A percentile compares a stretch with the other conserved stretches of the same genome.
These are phyloP conservation scores for Lichenothelia convexa DNA, from an alignment of 495 filamentous ascomycete genomes.

Conservation along the genomic window DNA sequence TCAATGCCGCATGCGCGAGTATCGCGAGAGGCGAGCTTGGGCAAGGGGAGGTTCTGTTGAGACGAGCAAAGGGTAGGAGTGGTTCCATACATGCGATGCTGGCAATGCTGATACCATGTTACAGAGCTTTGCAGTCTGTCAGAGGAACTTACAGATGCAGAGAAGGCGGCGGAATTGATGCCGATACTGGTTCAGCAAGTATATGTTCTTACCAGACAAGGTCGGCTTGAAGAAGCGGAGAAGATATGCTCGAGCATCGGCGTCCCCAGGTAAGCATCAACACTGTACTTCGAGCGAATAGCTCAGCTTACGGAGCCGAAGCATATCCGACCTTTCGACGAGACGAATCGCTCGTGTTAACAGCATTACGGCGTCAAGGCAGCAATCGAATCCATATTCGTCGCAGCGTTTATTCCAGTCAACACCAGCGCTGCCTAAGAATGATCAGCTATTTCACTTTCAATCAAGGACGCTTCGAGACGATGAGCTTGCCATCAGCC, in stretches of 20 bases:
- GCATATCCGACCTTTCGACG: slow-evolving; percentile 62
- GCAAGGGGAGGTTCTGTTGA: slow-evolving; percentile 61
- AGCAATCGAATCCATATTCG: slow-evolving; percentile 55
- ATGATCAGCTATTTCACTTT: slow-evolving; percentile 58
- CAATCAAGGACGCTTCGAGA: slow-evolving; percentile 49
- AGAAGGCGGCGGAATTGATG: slow-evolving; percentile 63
- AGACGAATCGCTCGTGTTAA: slow-evolving; percentile 67
- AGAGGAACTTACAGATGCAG: slow-evolving; percentile 67
- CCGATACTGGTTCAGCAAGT: slow-evolving; percentile 78
- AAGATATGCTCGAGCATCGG: slow-evolving; percentile 44
- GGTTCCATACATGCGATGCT: neutral
- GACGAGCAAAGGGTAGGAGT: slow-evolving; percentile 49
- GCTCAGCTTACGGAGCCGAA: slow-evolving; percentile 22
- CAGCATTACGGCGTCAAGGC: slow-evolving; percentile 37
- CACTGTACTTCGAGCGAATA: slow-evolving; percentile 2
- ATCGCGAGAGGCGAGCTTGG: slow-evolving; percentile 62
- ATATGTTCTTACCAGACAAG: slow-evolving; percentile 56
- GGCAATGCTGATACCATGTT: neutral
- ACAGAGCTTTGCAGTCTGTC: slow-evolving; percentile 64
- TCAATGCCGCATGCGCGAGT: slow-evolving; percentile 76
- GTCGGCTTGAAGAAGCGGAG: slow-evolving; percentile 55
- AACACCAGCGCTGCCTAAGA: slow-evolving; percentile 35
- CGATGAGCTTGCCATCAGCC: slow-evolving; percentile 53
- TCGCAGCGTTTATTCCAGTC: slow-evolving; percentile 49
- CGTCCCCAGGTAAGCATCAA: slow-evolving; percentile 44